Conservation (phyloP, 225 moss, liverwort and hornwort species). For the Asterella californica region DNA sequence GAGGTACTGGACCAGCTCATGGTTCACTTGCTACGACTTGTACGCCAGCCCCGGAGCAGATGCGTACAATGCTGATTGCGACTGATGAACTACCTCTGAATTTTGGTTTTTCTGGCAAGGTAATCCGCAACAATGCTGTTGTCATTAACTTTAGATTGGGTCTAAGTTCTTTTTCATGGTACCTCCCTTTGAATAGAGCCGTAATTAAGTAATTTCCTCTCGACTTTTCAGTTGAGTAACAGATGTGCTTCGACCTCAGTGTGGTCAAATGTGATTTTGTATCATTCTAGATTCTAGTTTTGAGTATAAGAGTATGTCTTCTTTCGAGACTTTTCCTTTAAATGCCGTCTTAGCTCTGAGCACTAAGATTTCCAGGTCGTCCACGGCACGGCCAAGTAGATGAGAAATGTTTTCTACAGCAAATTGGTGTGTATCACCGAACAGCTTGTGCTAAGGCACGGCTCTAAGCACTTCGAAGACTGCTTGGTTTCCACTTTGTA, state of each 20-base stretch:
- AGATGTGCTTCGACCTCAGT: not conserved
- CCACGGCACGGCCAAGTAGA: not conserved
- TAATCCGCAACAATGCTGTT: constrained; percentile 9
- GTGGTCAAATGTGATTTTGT: not conserved
- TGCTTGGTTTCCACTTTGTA: constrained; percentile 24
- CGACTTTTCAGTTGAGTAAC: not conserved
- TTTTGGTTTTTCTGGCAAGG: constrained; percentile 96
- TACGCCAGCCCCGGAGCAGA: constrained; percentile 87
- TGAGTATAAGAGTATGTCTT: too few relatives aligned
- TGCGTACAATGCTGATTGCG: constrained; percentile 81
- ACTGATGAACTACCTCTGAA: constrained; percentile 84
- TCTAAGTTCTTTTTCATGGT: not conserved
- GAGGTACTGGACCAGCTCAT: constrained; percentile 92
- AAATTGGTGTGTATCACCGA: not conserved
- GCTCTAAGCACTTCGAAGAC: not conserved
- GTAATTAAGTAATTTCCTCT: not conserved
- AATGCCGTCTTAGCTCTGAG: not conserved
- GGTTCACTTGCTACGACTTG: constrained; percentile 94
- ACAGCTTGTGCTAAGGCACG: not conserved
- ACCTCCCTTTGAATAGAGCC: not conserved
- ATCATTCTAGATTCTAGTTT: not conserved
- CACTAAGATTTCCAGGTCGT: not conserved
- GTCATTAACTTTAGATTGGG: not conserved
- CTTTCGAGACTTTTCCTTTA: not conserved
- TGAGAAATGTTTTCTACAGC: not conserved